Conservation (phyloP, 176 grass and related monocot species). For the Sorghum bicolor region Sorghum_bicolor_NCBIv3 NC_012874.2:45443001-45443500, state of each 20-base stretch:
- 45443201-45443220: too few relatives aligned
- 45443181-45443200: too few relatives aligned
- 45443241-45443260: too few relatives aligned
- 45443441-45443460: conserved; percentile 79
- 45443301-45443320: too few relatives aligned
- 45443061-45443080: conserved; percentile 39
- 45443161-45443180: too few relatives aligned
- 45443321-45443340: too few relatives aligned
- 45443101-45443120: conserved; percentile 12
- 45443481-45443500: conserved; percentile 83
- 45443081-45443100: conserved; percentile 35
- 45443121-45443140: too few relatives aligned
- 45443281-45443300: too few relatives aligned
- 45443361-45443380: conserved; percentile 7
- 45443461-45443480: conserved; percentile 87
- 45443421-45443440: conserved; percentile 91
- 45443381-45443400: conserved; percentile 18
- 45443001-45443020: too few relatives aligned
- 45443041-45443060: conserved; percentile 35
- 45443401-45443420: conserved; percentile 56
- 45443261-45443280: too few relatives aligned
- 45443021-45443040: neutral
- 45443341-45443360: neutral
- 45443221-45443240: too few relatives aligned
- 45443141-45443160: too few relatives aligned